Evolutionary conservation across 73 alveolate species (phyloP).

Genomic region (Symbiodinium natans): DNA sequence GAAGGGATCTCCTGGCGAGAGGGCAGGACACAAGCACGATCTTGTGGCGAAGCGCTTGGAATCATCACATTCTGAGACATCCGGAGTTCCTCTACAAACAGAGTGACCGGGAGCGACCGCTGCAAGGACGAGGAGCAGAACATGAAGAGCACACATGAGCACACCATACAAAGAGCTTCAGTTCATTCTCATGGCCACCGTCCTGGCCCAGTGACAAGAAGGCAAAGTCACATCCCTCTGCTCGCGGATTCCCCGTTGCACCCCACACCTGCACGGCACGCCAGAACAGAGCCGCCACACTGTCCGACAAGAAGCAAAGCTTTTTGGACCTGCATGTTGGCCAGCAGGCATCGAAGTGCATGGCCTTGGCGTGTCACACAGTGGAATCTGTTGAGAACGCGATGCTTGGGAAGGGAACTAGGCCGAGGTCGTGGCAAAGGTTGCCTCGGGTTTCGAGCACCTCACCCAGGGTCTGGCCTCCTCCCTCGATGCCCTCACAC

Average conservation of each 20-base stretch:
- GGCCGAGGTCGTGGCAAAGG: not conserved
- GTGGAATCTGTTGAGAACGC: not conserved
- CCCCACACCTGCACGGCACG: constrained; percentile 58
- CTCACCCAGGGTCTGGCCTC: constrained; percentile 19
- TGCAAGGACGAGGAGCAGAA: too few relatives aligned
- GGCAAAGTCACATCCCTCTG: constrained; percentile 73
- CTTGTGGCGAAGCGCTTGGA: not conserved
- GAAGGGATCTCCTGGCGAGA: constrained; percentile 43
- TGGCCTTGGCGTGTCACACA: constrained; percentile 1
- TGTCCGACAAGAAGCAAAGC: too few relatives aligned
- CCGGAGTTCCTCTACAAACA: too few relatives aligned
- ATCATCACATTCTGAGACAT: not conserved
- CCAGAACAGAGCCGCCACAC: too few relatives aligned
- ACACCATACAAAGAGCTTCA: too few relatives aligned
- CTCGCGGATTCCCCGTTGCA: constrained; percentile 82
- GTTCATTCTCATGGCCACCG: not conserved
- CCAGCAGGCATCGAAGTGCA: constrained; percentile 66
- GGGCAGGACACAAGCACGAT: not conserved
- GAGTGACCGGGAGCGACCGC: too few relatives aligned
- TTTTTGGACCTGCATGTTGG: constrained; percentile 60
- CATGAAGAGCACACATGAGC: too few relatives aligned
- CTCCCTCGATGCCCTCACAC: constrained; percentile 92
- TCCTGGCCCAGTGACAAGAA: constrained; percentile 54
- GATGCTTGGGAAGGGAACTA: not conserved
- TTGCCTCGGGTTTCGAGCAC: constrained; percentile 7